phyloP scores from a whole-genome alignment of 2,329 filamentous ascomycete genomes.

The Fusarium xylarioides region DNA sequence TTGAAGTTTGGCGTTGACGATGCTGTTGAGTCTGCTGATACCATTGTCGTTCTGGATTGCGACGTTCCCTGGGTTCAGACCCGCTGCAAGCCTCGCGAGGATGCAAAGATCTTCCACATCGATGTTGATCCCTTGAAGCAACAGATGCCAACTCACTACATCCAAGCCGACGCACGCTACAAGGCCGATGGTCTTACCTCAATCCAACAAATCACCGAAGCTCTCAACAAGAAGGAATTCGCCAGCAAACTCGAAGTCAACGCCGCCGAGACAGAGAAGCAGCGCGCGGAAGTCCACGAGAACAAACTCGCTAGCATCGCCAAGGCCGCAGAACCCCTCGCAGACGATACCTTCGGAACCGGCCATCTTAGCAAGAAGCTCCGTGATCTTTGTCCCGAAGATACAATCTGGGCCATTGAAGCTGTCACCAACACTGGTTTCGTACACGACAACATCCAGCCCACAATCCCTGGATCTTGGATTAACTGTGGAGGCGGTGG shows the following conservation, averaged over 20 bases:
- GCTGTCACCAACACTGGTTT: conserved; percentile 76
- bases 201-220: conserved; percentile 73
- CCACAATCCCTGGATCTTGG: conserved; percentile 75
- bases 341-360: conserved; percentile 62
- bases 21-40: conserved; percentile 78
- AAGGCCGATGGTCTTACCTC: conserved; percentile 71
- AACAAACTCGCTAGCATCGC: conserved; percentile 68
- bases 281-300: conserved; percentile 66
- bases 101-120: conserved; percentile 68
- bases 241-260: conserved; percentile 49
- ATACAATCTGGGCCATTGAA: conserved; percentile 79
- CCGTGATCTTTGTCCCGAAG: conserved; percentile 48
- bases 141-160: conserved; percentile 78
- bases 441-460: conserved; percentile 76
- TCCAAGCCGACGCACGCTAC: conserved; percentile 71
- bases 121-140: conserved; percentile 74
- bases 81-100: conserved; percentile 63
- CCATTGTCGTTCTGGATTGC: conserved; percentile 86
- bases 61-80: conserved; percentile 96
- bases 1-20: conserved; percentile 79
- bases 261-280: conserved; percentile 46
- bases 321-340: conserved; percentile 63
- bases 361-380: conserved; percentile 50
- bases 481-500: conserved; percentile 85
- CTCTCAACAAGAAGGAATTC: conserved; percentile 61